Evolutionary conservation across 352 stramenopile genomes (phyloP).

Genomic region (Globisporangium cederbergense): DNA sequence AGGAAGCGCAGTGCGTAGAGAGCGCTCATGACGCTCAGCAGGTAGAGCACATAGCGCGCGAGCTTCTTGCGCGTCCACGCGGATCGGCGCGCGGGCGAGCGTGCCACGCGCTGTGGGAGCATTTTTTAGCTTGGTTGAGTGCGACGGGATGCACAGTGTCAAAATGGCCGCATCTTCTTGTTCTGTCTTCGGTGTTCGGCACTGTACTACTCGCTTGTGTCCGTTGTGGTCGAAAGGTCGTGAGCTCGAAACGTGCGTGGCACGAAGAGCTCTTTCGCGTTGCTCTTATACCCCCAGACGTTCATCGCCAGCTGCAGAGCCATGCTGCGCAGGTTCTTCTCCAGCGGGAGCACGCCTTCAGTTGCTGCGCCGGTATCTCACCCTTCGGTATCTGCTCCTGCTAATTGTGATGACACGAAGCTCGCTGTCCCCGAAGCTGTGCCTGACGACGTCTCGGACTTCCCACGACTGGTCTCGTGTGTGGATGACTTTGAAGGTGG

Average conservation of each 20-base stretch:
- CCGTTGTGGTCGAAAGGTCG: neutral
- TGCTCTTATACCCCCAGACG: neutral
- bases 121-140: conserved; percentile 5
- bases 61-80: conserved; percentile 22
- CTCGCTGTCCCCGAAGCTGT: neutral
- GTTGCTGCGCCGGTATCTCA: neutral
- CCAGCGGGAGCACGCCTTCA: conserved; percentile 7
- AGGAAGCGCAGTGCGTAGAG: conserved; percentile 53
- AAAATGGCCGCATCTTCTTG: too few species aligned
- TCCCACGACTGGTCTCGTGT: conserved; percentile 24
- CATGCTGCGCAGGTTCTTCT: conserved; percentile 65
- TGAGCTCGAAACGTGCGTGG: neutral
- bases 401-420: neutral
- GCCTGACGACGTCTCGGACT: conserved; percentile 18
- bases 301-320: neutral
- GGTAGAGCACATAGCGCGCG: conserved; percentile 30
- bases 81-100: conserved; percentile 14
- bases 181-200: neutral
- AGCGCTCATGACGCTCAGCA: conserved; percentile 19
- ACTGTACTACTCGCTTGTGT: neutral
- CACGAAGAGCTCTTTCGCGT: neutral
- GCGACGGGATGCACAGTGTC: too few species aligned
- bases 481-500: conserved; percentile 45
- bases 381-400: neutral
- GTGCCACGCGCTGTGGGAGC: conserved; percentile 21